Evolutionary conservation across 768 basidiomycete species (phyloP).

Genomic region (Mycena vulgaris): DNA sequence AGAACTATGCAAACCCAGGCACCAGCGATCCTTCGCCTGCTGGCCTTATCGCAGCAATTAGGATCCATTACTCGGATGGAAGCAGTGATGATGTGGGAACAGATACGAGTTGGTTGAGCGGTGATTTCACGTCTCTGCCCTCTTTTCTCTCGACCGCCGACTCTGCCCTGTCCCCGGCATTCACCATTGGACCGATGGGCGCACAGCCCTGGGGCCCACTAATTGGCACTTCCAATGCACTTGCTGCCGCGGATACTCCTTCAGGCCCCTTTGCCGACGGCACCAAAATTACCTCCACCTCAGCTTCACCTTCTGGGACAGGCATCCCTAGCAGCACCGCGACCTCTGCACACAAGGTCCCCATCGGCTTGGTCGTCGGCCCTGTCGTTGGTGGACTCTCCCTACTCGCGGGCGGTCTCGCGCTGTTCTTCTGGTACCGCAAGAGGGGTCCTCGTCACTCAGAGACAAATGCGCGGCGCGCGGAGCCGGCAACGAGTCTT

Average conservation of each 20-base stretch:
- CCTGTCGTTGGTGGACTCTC: slow-evolving; percentile 4
- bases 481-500: too few relatives aligned
- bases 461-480: too few relatives aligned
- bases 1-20: slow-evolving; percentile 4
- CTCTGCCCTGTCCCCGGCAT: slow-evolving; percentile 1
- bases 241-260: slow-evolving; percentile 24
- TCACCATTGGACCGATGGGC: not conserved
- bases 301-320: not conserved
- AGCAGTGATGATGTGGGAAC: slow-evolving; percentile 2
- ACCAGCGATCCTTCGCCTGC: slow-evolving; percentile 7
- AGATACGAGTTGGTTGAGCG: slow-evolving; percentile 26
- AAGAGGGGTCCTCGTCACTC: too few relatives aligned
- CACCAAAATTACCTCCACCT: not conserved
- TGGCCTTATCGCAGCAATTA: slow-evolving; percentile 9
- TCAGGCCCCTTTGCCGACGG: slow-evolving; percentile 15
- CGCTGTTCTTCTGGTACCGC: too few relatives aligned
- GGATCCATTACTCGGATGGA: slow-evolving; percentile 14
- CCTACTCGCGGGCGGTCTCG: too few relatives aligned
- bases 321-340: not conserved
- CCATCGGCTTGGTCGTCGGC: slow-evolving; percentile 1
- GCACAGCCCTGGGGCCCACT: slow-evolving; percentile 3
- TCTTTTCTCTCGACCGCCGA: slow-evolving; percentile 15
- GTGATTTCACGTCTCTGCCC: not conserved
- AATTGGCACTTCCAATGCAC: slow-evolving; percentile 7
- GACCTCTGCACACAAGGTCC: not conserved